Conservation (phyloP, 176 grass and related monocot genomes). For the Carex scoparia region DNA sequence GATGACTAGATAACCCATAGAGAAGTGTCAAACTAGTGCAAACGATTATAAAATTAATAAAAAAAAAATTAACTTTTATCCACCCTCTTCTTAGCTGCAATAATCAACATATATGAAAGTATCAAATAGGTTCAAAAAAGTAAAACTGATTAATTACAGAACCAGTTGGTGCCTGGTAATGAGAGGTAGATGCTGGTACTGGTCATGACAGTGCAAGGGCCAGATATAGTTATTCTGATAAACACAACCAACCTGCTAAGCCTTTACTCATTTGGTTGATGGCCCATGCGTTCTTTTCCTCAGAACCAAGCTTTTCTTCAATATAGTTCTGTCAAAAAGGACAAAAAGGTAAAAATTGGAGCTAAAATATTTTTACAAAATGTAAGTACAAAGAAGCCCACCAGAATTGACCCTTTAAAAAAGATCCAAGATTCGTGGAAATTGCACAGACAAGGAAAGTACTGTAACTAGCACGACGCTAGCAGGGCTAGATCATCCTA, state of each 20-base stretch:
- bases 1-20: background rate
- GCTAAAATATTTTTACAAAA: background rate
- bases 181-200: background rate
- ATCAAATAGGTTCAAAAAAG: background rate
- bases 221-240: background rate
- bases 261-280: slow-evolving; percentile 12
- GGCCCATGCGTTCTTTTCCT: slow-evolving; percentile 20
- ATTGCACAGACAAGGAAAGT: background rate
- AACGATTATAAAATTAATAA: too few species aligned
- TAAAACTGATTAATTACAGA: background rate
- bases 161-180: background rate
- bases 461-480: background rate
- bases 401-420: background rate
- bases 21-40: background rate
- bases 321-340: slow-evolving; percentile 24
- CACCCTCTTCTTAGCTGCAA: background rate
- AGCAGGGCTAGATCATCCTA: background rate
- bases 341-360: background rate
- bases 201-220: background rate
- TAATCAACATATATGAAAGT: background rate
- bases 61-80: background rate
- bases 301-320: slow-evolving; percentile 27
- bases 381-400: background rate
- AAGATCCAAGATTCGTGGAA: background rate
- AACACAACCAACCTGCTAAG: slow-evolving; percentile 24